A percentile compares a stretch with the other conserved stretches of the same genome.
Conservation (phyloP, 441 rosid species). For the Croton laevigatus region DNA sequence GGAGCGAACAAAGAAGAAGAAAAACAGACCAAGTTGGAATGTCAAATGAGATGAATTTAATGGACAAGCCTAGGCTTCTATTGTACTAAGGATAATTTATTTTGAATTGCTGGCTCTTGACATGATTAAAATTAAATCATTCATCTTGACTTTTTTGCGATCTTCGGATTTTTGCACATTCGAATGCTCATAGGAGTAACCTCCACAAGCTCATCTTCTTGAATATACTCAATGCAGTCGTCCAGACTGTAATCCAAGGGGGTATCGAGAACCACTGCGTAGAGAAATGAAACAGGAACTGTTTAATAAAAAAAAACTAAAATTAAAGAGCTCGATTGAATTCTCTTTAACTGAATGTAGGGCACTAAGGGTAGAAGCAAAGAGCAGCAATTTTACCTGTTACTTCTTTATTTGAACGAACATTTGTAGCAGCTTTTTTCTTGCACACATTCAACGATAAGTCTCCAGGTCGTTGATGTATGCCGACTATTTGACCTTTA, state of each 20-base stretch:
- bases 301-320: background rate
- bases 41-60: background rate
- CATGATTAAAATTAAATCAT: conserved; percentile 4
- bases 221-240: conserved; percentile 94
- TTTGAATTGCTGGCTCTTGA: conserved; percentile 14
- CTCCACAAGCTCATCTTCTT: conserved; percentile 96
- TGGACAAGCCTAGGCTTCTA: background rate
- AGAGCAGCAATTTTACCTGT: conserved; percentile 47
- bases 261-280: conserved; percentile 86
- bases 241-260: conserved; percentile 83
- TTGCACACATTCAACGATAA: conserved; percentile 84
- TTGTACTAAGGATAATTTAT: background rate
- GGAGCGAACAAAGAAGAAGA: background rate
- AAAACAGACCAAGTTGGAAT: background rate
- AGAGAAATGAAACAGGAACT: conserved; percentile 6
- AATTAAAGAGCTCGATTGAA: background rate
- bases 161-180: conserved; percentile 88
- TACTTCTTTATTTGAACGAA: conserved; percentile 87
- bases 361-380: background rate
- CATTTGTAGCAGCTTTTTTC: conserved; percentile 94
- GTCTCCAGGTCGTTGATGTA: conserved; percentile 94
- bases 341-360: background rate
- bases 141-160: conserved; percentile 55
- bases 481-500: conserved; percentile 91
- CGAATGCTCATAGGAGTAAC: conserved; percentile 74